Evolutionary conservation across 1,284 basidiomycete species (phyloP), one percentile per base, ranked within the genome.

Genomic region (Abortiporus biennis): DNA sequence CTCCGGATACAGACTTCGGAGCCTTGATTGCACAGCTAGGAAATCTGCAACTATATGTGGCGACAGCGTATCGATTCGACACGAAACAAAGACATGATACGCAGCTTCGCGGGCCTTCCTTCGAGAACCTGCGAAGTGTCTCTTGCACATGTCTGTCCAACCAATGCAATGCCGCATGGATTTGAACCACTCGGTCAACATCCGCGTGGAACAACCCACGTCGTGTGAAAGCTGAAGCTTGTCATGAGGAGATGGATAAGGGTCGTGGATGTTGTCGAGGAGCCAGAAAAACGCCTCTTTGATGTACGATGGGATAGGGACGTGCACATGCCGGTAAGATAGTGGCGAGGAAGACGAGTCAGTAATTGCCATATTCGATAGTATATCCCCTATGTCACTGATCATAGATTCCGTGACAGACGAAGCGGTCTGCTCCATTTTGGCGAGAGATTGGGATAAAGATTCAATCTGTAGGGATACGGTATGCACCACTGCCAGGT

Each of bases 151-250:
- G 3, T 39, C 15, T 1, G 40, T 41, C 52, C 52, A 54, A 6
- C 52, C 52, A 11, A 51, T 49, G 21, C 24, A 29, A 8, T 36
- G 11, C 1, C 52, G 44, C 2, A 45, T 33, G 6, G 29, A 25
- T 35, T 48, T 50, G 49, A 52, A 52, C 52, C 52, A 54, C 5
- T 47, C 40, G 17, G 35, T 36, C 13, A 51, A 30, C 2, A 21
- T 2, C 4, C 25, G 31, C 4, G 22, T 4, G 1, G 48, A 27
- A 12, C 44, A n/a, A 2, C 37, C 35, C 1, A 31, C 29, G 2
- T 23, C 4, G 11, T 24, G 5, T 12, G 52, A 51, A 12, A 55
- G 35, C 2, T 35, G 2, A 19, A 36, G 11, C 36, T 50, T 51
- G 12, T 46, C 17, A 5, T 29, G 15, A 8, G 9, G 30, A 2